Percentiles rank a stretch among this genome's conserved stretches.
Conservation (phyloP, 2,329 filamentous ascomycete genomes). For the Aspergillus ochraceus region DNA sequence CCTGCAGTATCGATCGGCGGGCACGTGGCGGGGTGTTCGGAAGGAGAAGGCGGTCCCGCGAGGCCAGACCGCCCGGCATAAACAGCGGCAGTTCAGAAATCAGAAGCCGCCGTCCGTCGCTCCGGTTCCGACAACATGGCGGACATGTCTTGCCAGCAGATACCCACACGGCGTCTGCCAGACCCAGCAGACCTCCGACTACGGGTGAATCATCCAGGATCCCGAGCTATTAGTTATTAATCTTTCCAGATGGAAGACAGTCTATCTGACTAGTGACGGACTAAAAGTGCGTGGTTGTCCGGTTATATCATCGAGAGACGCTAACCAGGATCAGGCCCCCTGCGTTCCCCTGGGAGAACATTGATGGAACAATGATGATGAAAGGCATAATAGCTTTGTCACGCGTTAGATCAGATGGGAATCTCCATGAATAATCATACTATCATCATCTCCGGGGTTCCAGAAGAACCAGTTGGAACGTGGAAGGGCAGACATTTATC, state of each 20-base stretch:
- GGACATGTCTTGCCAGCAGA: neutral
- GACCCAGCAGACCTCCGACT: neutral
- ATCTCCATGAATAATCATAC: neutral
- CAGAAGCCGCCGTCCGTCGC: neutral
- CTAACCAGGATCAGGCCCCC: neutral
- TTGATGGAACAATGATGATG: neutral
- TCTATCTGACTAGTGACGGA: too few species aligned
- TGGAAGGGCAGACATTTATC: conserved; percentile 17
- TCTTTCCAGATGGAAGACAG: too few species aligned
- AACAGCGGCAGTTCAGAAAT: neutral
- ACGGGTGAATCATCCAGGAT: neutral
- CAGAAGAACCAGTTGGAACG: neutral
- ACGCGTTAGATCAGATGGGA: neutral
- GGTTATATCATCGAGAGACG: neutral
- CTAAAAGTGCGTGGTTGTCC: neutral
- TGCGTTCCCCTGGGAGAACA: neutral
- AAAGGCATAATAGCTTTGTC: neutral
- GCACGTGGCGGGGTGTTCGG: conserved; percentile 10
- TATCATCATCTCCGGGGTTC: neutral
- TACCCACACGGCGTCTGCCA: too few species aligned
- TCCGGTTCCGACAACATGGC: neutral
- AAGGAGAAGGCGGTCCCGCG: neutral
- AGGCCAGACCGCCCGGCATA: conserved; percentile 9
- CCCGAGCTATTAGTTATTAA: too few species aligned
- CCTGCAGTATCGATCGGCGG: conserved; percentile 12